Percentiles rank a stretch among this genome's conserved stretches.
These are phyloP conservation scores for Dunaliella primolecta DNA, from an alignment of 139 green algal genomes.

Conservation along the genomic window DNA sequence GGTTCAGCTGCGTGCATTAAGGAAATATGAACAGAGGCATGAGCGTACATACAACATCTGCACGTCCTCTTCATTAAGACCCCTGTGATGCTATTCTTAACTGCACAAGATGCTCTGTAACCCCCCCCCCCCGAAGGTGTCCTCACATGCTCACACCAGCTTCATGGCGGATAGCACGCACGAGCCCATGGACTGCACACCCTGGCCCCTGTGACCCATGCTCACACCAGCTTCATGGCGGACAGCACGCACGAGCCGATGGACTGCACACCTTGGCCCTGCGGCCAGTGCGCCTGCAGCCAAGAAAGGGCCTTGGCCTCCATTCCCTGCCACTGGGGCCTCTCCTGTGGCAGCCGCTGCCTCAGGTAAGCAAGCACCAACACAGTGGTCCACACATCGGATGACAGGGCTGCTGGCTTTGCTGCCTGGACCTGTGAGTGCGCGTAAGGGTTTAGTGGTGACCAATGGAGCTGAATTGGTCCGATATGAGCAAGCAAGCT, in stretches of 20 bases:
- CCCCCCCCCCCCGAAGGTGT: too few relatives aligned
- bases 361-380: neutral
- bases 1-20: too few relatives aligned
- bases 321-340: conserved; percentile 17
- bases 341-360: neutral
- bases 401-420: neutral
- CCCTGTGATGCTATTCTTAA: too few relatives aligned
- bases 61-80: too few relatives aligned
- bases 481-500: too few relatives aligned
- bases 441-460: too few relatives aligned
- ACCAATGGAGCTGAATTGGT: too few relatives aligned
- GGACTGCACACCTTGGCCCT: neutral
- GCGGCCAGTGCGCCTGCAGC: conserved; percentile 4
- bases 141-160: neutral
- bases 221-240: neutral
- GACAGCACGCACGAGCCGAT: conserved; percentile 35
- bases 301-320: conserved; percentile 22
- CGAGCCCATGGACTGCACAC: neutral
- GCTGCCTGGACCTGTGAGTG: neutral
- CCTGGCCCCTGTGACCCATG: neutral
- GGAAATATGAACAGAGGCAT: too few relatives aligned
- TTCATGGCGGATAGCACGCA: conserved; percentile 32
- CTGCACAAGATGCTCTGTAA: too few relatives aligned
- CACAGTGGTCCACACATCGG: neutral
- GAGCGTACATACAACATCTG: too few relatives aligned